Evolutionary conservation across 257 asterid genomes (phyloP).

Genomic region (Solanum bulbocastanum): DNA sequence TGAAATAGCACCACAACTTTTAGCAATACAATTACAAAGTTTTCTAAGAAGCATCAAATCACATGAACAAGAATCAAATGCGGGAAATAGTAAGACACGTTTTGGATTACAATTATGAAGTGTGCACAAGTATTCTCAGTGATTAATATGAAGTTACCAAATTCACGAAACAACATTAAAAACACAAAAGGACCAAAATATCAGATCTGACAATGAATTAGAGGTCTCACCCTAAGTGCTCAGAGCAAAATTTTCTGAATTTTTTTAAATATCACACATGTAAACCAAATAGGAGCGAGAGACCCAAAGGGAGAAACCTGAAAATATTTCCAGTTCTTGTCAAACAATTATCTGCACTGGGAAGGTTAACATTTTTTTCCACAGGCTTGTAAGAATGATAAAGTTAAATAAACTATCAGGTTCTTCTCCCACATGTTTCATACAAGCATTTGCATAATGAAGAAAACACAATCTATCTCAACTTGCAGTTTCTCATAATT

Average conservation of each 20-base stretch:
- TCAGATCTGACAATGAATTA: not conserved
- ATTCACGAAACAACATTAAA: not conserved
- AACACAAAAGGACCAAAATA: not conserved
- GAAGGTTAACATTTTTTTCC: not conserved
- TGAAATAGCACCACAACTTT: not conserved
- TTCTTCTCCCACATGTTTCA: not conserved
- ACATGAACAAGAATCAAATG: not conserved
- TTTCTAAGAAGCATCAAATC: not conserved
- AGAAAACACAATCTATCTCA: not conserved
- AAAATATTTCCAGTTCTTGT: not conserved
- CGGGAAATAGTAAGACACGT: not conserved
- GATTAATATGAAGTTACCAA: not conserved
- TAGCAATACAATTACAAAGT: not conserved
- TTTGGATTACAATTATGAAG: not conserved
- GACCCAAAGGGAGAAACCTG: not conserved
- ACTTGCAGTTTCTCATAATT: not conserved
- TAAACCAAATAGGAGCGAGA: not conserved
- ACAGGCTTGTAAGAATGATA: not conserved
- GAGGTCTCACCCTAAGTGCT: not conserved
- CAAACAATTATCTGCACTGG: not conserved
- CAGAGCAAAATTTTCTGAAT: not conserved
- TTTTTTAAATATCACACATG: not conserved
- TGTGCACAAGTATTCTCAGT: not conserved
- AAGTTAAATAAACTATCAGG: not conserved
- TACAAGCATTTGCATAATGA: not conserved